Evolutionary conservation across 305 asterid genomes (phyloP).

Genomic region (Solanum aculeatissimum): DNA sequence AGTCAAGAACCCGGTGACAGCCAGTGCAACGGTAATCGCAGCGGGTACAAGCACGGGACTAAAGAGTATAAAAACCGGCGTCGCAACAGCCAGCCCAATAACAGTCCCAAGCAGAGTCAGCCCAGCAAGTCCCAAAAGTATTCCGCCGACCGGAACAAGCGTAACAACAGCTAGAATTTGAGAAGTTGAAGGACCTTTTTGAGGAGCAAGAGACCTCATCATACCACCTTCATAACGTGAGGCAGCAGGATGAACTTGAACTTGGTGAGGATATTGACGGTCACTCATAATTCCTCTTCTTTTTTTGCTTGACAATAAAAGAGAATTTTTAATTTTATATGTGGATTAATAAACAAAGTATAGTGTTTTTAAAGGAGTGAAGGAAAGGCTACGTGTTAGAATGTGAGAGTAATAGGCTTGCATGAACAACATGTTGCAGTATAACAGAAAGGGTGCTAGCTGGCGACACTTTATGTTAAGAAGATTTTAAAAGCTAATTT

Average conservation of each 20-base stretch:
- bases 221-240: slow-evolving; percentile 22
- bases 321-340: too few relatives aligned
- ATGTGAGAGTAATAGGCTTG: not conserved
- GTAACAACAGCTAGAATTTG: slow-evolving; percentile 43
- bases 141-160: slow-evolving; percentile 43
- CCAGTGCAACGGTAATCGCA: slow-evolving; percentile 22
- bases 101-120: slow-evolving; percentile 41
- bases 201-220: slow-evolving; percentile 13
- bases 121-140: slow-evolving; percentile 42
- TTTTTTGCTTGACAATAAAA: too few relatives aligned
- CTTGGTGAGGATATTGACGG: slow-evolving; percentile 32
- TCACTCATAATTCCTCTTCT: too few relatives aligned
- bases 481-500: not conserved
- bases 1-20: slow-evolving; percentile 42
- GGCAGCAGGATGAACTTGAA: slow-evolving; percentile 26
- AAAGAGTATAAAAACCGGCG: slow-evolving; percentile 45
- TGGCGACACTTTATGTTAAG: not conserved
- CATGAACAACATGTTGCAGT: not conserved
- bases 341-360: too few relatives aligned
- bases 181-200: slow-evolving; percentile 37
- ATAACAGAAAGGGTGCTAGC: not conserved
- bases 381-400: not conserved
- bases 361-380: not conserved
- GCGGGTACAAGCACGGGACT: slow-evolving; percentile 63
- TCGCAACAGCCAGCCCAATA: slow-evolving; percentile 40